phyloP scores from a whole-genome alignment of 495 filamentous ascomycete species.

The Neurospora sublineolata region DNA sequence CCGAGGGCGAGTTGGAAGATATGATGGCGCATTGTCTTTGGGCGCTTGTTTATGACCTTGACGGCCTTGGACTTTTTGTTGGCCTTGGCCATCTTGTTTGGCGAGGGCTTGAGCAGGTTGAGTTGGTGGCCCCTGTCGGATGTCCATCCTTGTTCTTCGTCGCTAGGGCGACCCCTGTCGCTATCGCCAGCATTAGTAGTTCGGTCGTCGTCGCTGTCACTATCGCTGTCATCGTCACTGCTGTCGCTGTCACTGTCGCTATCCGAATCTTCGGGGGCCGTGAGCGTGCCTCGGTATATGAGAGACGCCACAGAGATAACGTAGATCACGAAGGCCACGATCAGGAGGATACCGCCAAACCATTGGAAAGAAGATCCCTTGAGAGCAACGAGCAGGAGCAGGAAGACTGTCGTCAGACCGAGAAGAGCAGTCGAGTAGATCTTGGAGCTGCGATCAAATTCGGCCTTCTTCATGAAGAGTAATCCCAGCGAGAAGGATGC shows the following conservation, averaged over 20 bases:
- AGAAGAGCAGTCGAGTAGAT: slow-evolving; percentile 35
- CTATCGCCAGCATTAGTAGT: slow-evolving; percentile 15
- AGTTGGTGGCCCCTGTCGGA: background rate
- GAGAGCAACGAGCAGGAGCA: slow-evolving; percentile 24
- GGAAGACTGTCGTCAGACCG: slow-evolving; percentile 24
- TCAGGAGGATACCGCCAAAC: slow-evolving; percentile 27
- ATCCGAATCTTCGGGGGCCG: slow-evolving; percentile 23
- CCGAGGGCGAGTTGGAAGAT: slow-evolving; percentile 36
- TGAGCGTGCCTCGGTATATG: slow-evolving; percentile 34
- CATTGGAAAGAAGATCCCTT: background rate
- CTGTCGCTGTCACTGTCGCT: slow-evolving; percentile 19
- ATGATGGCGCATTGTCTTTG: slow-evolving; percentile 23
- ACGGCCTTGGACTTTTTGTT: slow-evolving; percentile 4
- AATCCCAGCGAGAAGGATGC: slow-evolving; percentile 45
- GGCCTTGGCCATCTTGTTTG: background rate
- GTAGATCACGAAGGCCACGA: slow-evolving; percentile 36
- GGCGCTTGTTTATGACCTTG: background rate
- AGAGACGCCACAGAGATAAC: slow-evolving; percentile 32
- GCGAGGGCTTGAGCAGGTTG: background rate
- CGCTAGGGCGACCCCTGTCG: slow-evolving; percentile 17
- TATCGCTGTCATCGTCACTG: slow-evolving; percentile 15
- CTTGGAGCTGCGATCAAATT: slow-evolving; percentile 36
- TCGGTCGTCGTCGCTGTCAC: slow-evolving; percentile 7
- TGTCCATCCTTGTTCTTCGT: background rate
- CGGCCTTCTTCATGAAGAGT: slow-evolving; percentile 23